These are phyloP conservation scores for Olyra latifolia DNA, from an alignment of 176 grass and related monocot species.

Conservation along the genomic window DNA sequence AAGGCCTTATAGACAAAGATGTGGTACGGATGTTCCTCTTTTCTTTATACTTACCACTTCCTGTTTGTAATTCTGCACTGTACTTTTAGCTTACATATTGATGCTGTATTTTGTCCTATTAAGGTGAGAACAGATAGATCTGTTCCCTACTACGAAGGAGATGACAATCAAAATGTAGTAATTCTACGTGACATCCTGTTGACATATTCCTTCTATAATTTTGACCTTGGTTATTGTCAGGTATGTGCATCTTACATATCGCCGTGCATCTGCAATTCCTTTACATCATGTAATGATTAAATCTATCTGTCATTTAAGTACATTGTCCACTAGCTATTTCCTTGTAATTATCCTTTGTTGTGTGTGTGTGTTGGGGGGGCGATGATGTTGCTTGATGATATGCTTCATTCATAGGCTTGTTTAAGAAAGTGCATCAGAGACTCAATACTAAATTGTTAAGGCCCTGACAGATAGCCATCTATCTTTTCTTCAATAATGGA, in stretches of 20 bases:
- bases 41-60: background rate
- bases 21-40: conserved; percentile 69
- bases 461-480: background rate
- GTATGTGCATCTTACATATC: conserved; percentile 43
- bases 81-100: conserved; percentile 34
- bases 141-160: conserved; percentile 91
- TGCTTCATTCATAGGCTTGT: background rate
- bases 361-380: background rate
- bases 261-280: background rate
- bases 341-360: background rate
- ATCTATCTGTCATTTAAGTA: conserved; percentile 5
- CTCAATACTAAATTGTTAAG: background rate
- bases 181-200: conserved; percentile 91
- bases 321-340: conserved; percentile 9
- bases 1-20: conserved; percentile 98
- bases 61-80: conserved; percentile 17
- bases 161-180: conserved; percentile 85
- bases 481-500: no score
- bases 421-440: conserved; percentile 4
- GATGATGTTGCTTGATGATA: conserved; percentile 6
- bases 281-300: background rate
- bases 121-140: conserved; percentile 99
- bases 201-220: conserved; percentile 99
- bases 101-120: conserved; percentile 30
- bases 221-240: conserved; percentile 98